Base-by-base conservation (phyloP, 495 filamentous ascomycete genomes). In the Penicillium salamii region DNA sequence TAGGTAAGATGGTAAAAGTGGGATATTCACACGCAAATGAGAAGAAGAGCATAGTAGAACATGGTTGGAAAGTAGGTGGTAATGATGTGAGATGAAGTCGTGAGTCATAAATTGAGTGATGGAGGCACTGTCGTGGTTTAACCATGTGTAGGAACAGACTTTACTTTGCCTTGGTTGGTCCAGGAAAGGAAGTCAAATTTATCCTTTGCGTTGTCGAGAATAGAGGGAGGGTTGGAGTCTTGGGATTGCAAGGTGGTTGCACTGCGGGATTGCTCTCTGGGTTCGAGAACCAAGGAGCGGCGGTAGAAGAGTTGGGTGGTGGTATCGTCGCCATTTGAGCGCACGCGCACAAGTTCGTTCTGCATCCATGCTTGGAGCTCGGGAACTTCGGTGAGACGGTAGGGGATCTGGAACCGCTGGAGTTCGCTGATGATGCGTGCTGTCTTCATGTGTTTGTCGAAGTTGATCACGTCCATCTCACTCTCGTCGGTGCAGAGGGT, bases 351-450 rank as follows among this genome's bases (percentile, higher is more conserved):
- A 53, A 97, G 80, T 67, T 97, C 86, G 12, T 81, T 78, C 55
- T 92, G 82, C 66, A 99, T 85, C 93, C 91, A 97, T 33, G 91
- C 85, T 67, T 97, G 92, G 58, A 99, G 77, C 56, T 97, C 95
- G 0, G 89, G 82, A 12, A 97, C 74, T 58, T 95, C 89, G 3
- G 79, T 76, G 13, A 99, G 78, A 14, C 86, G 83, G 60, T 99
- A 96, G 1, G 95, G 93, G 38, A 96, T 88, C 63, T 99, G 95
- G 78, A 99, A 99, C 20, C 93, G 84, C 66, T 97, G 93, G 9
- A 97, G 79, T 56, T 97, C 91, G 48, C 90, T 89, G 62, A 99
- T 95, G 63, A 96, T 91, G 59, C 88, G 88, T 7, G 95, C 92
- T 3, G 91, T 97, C 63, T 90, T 89, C 63, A 86, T 86, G 62